These are phyloP conservation scores for Halophytophthora batemanensis DNA, from an alignment of 352 stramenopile species.

Conservation along the genomic window DNA sequence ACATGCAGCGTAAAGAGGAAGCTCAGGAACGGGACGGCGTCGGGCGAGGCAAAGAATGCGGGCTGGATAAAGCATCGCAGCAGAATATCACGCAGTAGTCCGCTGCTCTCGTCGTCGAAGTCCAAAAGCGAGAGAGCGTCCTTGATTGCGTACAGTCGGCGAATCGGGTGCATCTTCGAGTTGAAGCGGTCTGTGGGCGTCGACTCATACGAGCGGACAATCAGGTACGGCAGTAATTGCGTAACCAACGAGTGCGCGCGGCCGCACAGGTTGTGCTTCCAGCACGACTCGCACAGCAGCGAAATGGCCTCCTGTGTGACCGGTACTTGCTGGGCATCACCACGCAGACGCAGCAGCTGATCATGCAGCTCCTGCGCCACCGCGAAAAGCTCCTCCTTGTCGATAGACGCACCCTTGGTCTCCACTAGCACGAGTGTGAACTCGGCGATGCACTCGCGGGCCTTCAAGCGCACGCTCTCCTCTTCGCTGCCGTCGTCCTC, in stretches of 20 bases:
- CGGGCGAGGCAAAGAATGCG: slow-evolving; percentile 76
- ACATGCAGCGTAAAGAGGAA: slow-evolving; percentile 87
- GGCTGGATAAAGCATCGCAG: slow-evolving; percentile 87
- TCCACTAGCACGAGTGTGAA: slow-evolving; percentile 64
- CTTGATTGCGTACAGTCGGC: slow-evolving; percentile 70
- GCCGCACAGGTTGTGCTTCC: slow-evolving; percentile 60
- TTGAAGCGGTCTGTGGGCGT: slow-evolving; percentile 46
- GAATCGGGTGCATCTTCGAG: slow-evolving; percentile 69
- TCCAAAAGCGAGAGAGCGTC: slow-evolving; percentile 77
- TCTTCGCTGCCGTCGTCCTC: slow-evolving; percentile 18
- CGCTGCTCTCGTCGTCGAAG: slow-evolving; percentile 81
- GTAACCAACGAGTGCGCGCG: slow-evolving; percentile 70
- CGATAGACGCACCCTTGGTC: slow-evolving; percentile 41
- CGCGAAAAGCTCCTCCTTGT: slow-evolving; percentile 54
- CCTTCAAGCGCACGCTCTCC: slow-evolving; percentile 27
- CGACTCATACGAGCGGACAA: slow-evolving; percentile 76
- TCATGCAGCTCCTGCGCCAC: slow-evolving; percentile 67
- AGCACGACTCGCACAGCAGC: slow-evolving; percentile 70
- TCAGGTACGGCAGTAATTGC: slow-evolving; percentile 80
- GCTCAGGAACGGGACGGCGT: slow-evolving; percentile 79
- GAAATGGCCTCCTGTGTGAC: slow-evolving; percentile 68
- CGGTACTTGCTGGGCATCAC: slow-evolving; percentile 36
- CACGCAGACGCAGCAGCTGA: slow-evolving; percentile 50
- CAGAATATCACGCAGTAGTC: slow-evolving; percentile 74
- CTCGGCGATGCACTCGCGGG: slow-evolving; percentile 42